Evolutionary conservation across 163 green algal genomes (phyloP).

Genomic region (Chloromonas sp.): DNA sequence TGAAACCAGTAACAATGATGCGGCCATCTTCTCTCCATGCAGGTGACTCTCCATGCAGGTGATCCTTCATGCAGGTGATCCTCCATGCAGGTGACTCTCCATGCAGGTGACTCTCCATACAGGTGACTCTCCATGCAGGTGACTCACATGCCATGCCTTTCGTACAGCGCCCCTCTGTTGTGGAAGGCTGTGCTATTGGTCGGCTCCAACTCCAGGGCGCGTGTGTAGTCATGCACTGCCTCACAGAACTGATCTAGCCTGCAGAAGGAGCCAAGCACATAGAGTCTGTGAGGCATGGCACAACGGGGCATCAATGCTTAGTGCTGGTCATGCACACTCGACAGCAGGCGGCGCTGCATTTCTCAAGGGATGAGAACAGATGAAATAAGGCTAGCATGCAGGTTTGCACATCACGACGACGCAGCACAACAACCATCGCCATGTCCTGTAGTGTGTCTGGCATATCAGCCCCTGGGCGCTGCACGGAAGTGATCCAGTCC

Average conservation of each 20-base stretch:
- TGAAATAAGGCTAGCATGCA: too few species aligned
- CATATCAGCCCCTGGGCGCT: background rate
- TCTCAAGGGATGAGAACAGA: background rate
- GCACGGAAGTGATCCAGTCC: background rate
- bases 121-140: background rate
- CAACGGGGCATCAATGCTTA: too few species aligned
- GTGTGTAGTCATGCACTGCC: slow-evolving; percentile 53
- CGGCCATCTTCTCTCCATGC: too few species aligned
- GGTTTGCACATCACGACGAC: too few species aligned
- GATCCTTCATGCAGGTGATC: too few species aligned
- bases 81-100: background rate
- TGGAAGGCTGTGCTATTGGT: slow-evolving; percentile 53
- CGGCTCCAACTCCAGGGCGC: slow-evolving; percentile 64
- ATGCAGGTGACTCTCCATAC: background rate
- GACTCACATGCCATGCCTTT: slow-evolving; percentile 49
- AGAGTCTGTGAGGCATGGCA: too few species aligned
- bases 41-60: too few species aligned
- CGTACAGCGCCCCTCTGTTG: slow-evolving; percentile 64
- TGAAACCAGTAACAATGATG: too few species aligned
- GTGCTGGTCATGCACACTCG: background rate
- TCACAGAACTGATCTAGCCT: slow-evolving; percentile 14
- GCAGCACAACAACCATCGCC: too few species aligned
- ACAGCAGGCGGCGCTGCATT: background rate
- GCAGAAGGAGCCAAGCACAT: background rate
- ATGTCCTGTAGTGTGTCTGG: too few species aligned